Evolutionary conservation across 768 basidiomycete species (phyloP).

Genomic region (Cystobasidiopsis lactophilus): DNA sequence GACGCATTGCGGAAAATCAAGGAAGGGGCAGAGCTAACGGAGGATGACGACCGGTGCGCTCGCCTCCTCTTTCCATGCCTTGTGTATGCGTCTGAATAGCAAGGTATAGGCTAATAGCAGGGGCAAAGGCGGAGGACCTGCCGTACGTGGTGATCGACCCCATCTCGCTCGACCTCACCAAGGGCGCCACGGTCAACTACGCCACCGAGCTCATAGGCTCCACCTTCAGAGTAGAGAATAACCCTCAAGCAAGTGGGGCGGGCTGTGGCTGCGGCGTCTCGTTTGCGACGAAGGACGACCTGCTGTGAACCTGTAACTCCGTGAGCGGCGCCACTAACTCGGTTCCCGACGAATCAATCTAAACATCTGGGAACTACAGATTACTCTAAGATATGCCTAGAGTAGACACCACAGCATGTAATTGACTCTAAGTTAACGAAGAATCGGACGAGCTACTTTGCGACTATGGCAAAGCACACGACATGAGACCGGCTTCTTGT

Average conservation of each 20-base stretch:
- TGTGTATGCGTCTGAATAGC: neutral
- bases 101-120: conserved; percentile 1
- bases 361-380: too few relatives aligned
- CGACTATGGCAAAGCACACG: too few relatives aligned
- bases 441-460: too few relatives aligned
- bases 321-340: too few relatives aligned
- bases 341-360: too few relatives aligned
- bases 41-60: conserved; percentile 62
- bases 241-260: conserved; percentile 71
- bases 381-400: too few relatives aligned
- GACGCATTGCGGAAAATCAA: neutral
- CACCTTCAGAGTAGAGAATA: conserved; percentile 57
- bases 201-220: conserved; percentile 88
- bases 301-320: too few relatives aligned
- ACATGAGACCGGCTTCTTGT: too few relatives aligned
- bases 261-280: conserved; percentile 92
- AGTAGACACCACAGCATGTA: too few relatives aligned
- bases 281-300: conserved; percentile 21
- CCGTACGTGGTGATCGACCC: conserved; percentile 48
- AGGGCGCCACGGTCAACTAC: conserved; percentile 72
- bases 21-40: conserved; percentile 30
- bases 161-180: conserved; percentile 58
- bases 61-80: neutral
- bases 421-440: too few relatives aligned
- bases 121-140: neutral